Percentiles rank a stretch among this genome's conserved stretches.
Conservation (phyloP, 2,329 filamentous ascomycete genomes). For the Colletotrichum sp. region DNA sequence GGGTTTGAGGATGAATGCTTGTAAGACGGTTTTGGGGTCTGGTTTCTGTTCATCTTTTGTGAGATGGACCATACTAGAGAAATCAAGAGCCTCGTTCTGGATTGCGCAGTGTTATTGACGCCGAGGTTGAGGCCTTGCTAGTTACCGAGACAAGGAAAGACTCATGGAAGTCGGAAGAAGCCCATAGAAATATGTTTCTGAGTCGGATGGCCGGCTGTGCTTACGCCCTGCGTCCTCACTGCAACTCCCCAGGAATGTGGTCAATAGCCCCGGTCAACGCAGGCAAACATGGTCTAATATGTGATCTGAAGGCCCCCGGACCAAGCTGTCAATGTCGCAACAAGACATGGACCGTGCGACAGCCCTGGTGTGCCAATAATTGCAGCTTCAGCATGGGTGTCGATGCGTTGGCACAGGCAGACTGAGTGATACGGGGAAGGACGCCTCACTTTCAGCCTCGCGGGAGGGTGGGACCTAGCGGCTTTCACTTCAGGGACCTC, state of each 20-base stretch:
- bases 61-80: background rate
- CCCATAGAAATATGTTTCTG: background rate
- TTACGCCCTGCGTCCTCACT: background rate
- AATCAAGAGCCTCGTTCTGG: background rate
- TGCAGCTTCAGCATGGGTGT: background rate
- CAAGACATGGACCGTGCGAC: constrained; percentile 7
- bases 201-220: background rate
- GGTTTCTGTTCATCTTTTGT: background rate
- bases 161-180: background rate
- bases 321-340: background rate
- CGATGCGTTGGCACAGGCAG: constrained; percentile 3
- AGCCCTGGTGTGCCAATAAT: background rate
- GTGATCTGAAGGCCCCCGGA: background rate
- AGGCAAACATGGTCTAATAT: background rate
- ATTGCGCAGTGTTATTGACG: background rate
- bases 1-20: background rate
- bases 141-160: background rate
- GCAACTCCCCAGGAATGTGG: background rate
- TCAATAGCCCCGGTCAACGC: background rate
- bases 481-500: background rate
- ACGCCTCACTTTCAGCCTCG: constrained; percentile 8
- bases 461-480: background rate
- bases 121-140: background rate
- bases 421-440: background rate
- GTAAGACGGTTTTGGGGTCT: background rate